Percentiles rank a stretch among this genome's conserved stretches.
Evolutionary conservation across 2,329 filamentous ascomycete species (phyloP).

Genomic region (Fusarium albosuccineum): DNA sequence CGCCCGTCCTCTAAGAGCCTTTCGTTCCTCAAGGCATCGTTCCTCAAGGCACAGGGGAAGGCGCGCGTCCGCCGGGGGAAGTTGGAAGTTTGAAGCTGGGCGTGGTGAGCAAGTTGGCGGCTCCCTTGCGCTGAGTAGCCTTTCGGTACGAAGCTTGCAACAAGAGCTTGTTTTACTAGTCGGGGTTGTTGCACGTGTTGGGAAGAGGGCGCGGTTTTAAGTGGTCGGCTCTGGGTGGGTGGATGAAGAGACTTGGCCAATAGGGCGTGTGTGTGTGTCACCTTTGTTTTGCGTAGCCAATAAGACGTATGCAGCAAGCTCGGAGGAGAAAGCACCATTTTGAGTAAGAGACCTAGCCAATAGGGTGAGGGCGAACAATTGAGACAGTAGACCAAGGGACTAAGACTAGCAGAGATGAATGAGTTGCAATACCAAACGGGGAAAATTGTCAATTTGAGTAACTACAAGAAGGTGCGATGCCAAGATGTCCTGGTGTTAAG

Average conservation of each 20-base stretch:
- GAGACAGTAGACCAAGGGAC: not conserved
- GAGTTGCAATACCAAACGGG: constrained; percentile 1
- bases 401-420: constrained; percentile 1
- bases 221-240: constrained; percentile 12
- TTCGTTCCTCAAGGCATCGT: not conserved
- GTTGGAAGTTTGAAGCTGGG: not conserved
- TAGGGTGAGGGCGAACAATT: not conserved
- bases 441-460: constrained; percentile 12
- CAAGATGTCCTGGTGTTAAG: constrained; percentile 6
- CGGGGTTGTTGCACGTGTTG: constrained; percentile 5
- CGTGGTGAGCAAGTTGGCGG: constrained; percentile 8
- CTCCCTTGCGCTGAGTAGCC: constrained; percentile 24
- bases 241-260: constrained; percentile 4
- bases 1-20: too few relatives aligned
- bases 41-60: constrained; percentile 1
- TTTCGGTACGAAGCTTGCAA: constrained; percentile 15
- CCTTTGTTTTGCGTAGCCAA: not conserved
- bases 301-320: not conserved
- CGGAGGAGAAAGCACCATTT: not conserved
- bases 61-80: not conserved
- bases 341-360: not conserved
- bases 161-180: constrained; percentile 10
- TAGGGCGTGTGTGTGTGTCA: not conserved
- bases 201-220: constrained; percentile 10
- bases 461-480: constrained; percentile 8